Percentiles rank a stretch among this genome's conserved stretches.
phyloP scores from a whole-genome alignment of 2,329 filamentous ascomycete species.

The Graphilbum fragrans region DNA sequence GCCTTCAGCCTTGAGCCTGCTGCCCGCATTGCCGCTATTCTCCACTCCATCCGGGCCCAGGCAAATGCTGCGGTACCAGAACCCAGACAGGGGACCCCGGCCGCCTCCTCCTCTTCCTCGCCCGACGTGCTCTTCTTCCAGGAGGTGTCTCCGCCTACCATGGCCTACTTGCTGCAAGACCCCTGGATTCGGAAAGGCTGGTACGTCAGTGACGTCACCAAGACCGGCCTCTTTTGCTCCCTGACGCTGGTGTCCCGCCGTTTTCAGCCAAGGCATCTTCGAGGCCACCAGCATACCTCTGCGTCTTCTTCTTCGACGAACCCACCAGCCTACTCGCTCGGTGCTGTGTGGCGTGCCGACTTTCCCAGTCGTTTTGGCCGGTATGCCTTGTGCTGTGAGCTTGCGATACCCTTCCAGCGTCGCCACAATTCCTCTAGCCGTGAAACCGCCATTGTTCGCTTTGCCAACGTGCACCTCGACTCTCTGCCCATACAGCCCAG shows the following conservation, averaged over 20 bases:
- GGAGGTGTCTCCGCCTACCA: constrained; percentile 17
- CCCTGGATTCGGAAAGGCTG: constrained; percentile 16
- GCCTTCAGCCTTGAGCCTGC: constrained; percentile 7
- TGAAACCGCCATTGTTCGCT: constrained; percentile 11
- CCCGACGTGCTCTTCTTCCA: constrained; percentile 23
- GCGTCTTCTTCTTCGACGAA: too few species aligned
- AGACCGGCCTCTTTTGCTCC: constrained; percentile 12
- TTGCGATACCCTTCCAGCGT: constrained; percentile 5
- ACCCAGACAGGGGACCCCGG: too few species aligned
- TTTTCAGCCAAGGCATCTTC: too few species aligned
- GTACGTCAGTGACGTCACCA: constrained; percentile 17
- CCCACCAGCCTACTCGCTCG: constrained; percentile 11
- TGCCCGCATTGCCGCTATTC: constrained; percentile 15
- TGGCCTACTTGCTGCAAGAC: constrained; percentile 14
- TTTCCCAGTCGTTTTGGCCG: constrained; percentile 19
- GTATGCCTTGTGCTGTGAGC: constrained; percentile 23
- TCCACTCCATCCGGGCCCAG: constrained; percentile 12
- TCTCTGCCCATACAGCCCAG: constrained; percentile 17
- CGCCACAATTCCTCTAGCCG: neutral
- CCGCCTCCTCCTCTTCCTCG: neutral
- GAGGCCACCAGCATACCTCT: too few species aligned
- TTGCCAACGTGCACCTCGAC: constrained; percentile 28
- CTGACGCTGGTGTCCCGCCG: constrained; percentile 18
- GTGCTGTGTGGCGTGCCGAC: constrained; percentile 19
- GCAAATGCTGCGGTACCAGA: neutral